Conservation (phyloP, 306 rosid species). For the Abrus precatorius region DNA sequence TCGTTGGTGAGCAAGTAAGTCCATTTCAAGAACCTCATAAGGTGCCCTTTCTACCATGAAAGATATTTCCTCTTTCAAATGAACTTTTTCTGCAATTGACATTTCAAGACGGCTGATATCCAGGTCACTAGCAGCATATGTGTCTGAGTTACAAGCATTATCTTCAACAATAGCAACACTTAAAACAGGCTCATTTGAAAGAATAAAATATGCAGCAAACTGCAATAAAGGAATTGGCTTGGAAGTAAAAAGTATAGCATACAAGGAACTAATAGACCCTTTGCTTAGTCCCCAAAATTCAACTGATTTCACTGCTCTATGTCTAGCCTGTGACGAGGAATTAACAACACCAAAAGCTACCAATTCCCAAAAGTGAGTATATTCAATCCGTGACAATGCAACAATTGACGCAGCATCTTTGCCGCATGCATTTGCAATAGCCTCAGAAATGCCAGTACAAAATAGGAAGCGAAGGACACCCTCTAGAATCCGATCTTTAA, state of each 20-base stretch:
- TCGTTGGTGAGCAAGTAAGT: slow-evolving; percentile 70
- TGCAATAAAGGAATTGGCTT: slow-evolving; percentile 79
- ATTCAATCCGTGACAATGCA: slow-evolving; percentile 70
- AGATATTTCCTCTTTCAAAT: slow-evolving; percentile 78
- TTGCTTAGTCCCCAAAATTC: slow-evolving; percentile 95
- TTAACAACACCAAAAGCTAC: slow-evolving; percentile 75
- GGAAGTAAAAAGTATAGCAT: slow-evolving; percentile 83
- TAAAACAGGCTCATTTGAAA: slow-evolving; percentile 80
- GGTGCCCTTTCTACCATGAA: slow-evolving; percentile 75
- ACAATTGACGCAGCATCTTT: slow-evolving; percentile 77
- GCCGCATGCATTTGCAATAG: slow-evolving; percentile 69
- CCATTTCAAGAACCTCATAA: slow-evolving; percentile 71
- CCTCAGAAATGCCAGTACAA: slow-evolving; percentile 93
- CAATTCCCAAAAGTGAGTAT: slow-evolving; percentile 80
- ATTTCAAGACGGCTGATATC: slow-evolving; percentile 61
- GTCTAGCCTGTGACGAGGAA: slow-evolving; percentile 79
- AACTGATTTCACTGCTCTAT: slow-evolving; percentile 91
- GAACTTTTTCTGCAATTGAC: slow-evolving; percentile 67
- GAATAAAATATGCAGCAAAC: slow-evolving; percentile 80
- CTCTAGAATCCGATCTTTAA: slow-evolving; percentile 80
- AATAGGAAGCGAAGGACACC: slow-evolving; percentile 87
- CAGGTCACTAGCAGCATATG: slow-evolving; percentile 59
- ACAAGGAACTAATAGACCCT: slow-evolving; percentile 88
- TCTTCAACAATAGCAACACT: slow-evolving; percentile 74
- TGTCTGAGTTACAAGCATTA: slow-evolving; percentile 55